Evolutionary conservation across 2,329 filamentous ascomycete genomes (phyloP), one percentile per base, ranked within the genome.

Genomic region (Myriosclerotinia curreyana): DNA sequence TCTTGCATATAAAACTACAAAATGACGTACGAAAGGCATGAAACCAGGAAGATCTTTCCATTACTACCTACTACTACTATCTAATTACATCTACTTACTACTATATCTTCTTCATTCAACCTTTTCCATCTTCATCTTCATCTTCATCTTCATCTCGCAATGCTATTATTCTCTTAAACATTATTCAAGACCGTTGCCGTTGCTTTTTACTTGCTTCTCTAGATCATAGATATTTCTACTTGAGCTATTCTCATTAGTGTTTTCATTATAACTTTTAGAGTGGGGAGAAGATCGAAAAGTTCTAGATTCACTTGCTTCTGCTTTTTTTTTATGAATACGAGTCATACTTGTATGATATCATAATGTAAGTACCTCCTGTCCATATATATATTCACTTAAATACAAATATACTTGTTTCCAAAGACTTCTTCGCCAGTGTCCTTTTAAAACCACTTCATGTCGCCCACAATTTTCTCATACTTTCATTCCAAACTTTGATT

Each of bases 1-100:
- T 22, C 38, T 38, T 55, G 53, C 53, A 55, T 55, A 42, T 17
- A 55, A 31, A n/a, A 54, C 22, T 5, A 8, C 8, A 20, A 25
- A 54, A 54, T 40, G 36, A 54, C 52, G 52, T 54, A 54, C 31
- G n/a, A 54, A n/a, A n/a, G 28, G 36, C 15, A 36, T 31, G 36
- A 17, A 54, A 40, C 34, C 36, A 54, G n/a, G 36, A 54, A 42
- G 40, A 42, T 17, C 40, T 42, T 42, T 31, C 28, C 28, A 36
- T 22, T 52, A 17, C 20, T 36, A 22, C 20, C 22, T n/a, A n/a
- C n/a, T n/a, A n/a, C n/a, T n/a, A n/a, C n/a, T n/a, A n/a, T n/a
- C n/a, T 15, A 40, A 38, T 15, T n/a, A 38, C 5, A 25, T 36
- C 28, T 54, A 14, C 11, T 22, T 42, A 1, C n/a, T 40, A 40